Base-by-base conservation (phyloP, 345 rosid species). In the Geranium brycei region DNA sequence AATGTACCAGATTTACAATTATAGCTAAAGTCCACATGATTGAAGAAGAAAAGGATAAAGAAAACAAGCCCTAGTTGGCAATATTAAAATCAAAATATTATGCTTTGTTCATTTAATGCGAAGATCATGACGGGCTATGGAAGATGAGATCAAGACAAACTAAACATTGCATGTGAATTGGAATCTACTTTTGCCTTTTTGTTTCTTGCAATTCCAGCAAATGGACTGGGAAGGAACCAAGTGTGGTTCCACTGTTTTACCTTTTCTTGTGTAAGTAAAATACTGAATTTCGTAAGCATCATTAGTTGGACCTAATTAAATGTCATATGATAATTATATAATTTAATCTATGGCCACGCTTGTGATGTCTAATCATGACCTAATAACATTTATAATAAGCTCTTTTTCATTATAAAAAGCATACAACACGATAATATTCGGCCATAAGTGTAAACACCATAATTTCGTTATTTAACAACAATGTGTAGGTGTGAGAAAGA, bases 121-220 rank as follows among this genome's bases (percentile, higher is more conserved):
- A 28, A 59, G 61, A 28, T 19, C 17, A 59, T 59, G 61, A 59
- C 19, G 30, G 30, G 61, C 30, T 17, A 19, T 3, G 19, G 28
- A 11, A 31, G 76, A 17, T 23, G 28, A 60, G 66, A 59, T 57
- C 17, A 67, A 64, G 75, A 70, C 79, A 77, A 70, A 66, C 30
- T 47, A 63, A 63, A 66, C 79, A 72, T 70, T 28, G 66, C 79
- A 75, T 75, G 84, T 77, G 81, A 75, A 72, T 73, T 61, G 81
- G 83, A 77, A 77, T 74, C 81, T 70, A 65, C 69, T 60, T 72
- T 77, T 60, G 3, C 16, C 31, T 35, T 28, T 56, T 72, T 72
- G 73, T 68, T 74, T 38, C 69, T 74, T 68, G 65, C 75, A 62
- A 69, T 74, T 63, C 74, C 77, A 70, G 73, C 78, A 68, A 76